Base-by-base conservation (phyloP, 2,329 filamentous ascomycete genomes). In the Tolypocladium inflatum region DNA sequence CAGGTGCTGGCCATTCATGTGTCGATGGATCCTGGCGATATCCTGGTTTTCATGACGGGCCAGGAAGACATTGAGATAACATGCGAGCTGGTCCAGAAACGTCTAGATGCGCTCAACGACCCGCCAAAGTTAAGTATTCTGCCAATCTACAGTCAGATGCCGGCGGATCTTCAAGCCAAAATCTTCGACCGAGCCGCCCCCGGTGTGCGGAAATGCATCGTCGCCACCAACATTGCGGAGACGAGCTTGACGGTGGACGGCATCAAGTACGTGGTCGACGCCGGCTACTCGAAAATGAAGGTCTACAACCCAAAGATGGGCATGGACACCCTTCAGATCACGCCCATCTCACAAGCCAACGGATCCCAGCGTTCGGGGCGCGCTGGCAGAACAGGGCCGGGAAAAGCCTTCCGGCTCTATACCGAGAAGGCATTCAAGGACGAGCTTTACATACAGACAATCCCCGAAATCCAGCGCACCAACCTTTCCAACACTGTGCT, bases 91-190 rank as follows among this genome's bases (percentile, higher is more conserved):
- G 82, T 97, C 3, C 90, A 90, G 57, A 93, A 97, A 70, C 82
- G 94, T 50, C 78, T 99, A 19, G 88, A 90, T 63, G 83, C 93
- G 37, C 81, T 99, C 38, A 97, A 97, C 62, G 92, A 99, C 66
- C 93, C 94, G 1, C 92, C 94, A 1, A 93, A 96, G 69, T 83
- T 99, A 59, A 93, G 90, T 69, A 96, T 99, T 57, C 75, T 99
- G 35, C 95, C 95, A 0, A 97, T 99, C 57, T 99, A 99, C 83
- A 97, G 91, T 80, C 94, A 99, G 73, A 97, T 99, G 94, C 95
- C 94, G 2, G 94, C 94, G 39, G 95, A 99, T 71, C 78, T 99
- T 41, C 95, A 99, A 73, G 91, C 94, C 60, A 97, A 95, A 74
- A 99, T 99, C 63, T 99, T 99, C 66, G 93, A 99, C 68, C 85